Conservation (phyloP, 1,284 basidiomycete species). For the Phellopilus nigrolimitatus region DNA sequence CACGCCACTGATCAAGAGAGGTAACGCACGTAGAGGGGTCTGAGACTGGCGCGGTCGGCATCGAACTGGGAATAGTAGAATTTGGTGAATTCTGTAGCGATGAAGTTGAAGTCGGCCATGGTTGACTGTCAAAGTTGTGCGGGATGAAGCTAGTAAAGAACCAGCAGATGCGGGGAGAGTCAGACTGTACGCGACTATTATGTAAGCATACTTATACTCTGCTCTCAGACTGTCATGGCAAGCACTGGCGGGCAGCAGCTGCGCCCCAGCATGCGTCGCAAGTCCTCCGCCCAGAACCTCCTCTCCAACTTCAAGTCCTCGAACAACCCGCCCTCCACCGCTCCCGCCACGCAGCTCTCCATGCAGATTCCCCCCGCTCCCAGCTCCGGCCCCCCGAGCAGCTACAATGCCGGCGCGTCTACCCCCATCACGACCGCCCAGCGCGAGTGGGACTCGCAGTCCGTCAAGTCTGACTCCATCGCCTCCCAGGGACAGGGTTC, state of each 20-base stretch:
- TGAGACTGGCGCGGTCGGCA: conserved; percentile 47
- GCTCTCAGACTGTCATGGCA: conserved; percentile 14
- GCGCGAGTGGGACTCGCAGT: conserved; percentile 70
- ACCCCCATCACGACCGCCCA: conserved; percentile 38
- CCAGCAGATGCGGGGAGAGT: not conserved
- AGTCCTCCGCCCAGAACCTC: conserved; percentile 79
- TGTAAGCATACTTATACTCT: conserved; percentile 8
- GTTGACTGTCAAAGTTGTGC: conserved; percentile 15
- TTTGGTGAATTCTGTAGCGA: conserved; percentile 64
- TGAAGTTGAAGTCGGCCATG: conserved; percentile 69
- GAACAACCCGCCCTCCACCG: conserved; percentile 29
- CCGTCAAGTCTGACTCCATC: conserved; percentile 47
- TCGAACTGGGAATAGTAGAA: conserved; percentile 80
- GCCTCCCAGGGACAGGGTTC: conserved; percentile 26
- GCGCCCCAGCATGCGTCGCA: conserved; percentile 70
- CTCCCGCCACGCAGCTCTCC: conserved; percentile 25
- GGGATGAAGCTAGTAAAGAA: conserved; percentile 21
- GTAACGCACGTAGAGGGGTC: conserved; percentile 67
- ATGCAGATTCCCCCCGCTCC: conserved; percentile 22
- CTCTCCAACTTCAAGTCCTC: conserved; percentile 66
- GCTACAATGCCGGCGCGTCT: conserved; percentile 5
- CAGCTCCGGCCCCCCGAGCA: conserved; percentile 12
- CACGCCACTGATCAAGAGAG: conserved; percentile 23
- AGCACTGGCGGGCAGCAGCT: conserved; percentile 8
- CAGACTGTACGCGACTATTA: conserved; percentile 11